Conservation (phyloP, 2,329 filamentous ascomycete species). For the Aspergillus piperis region DNA sequence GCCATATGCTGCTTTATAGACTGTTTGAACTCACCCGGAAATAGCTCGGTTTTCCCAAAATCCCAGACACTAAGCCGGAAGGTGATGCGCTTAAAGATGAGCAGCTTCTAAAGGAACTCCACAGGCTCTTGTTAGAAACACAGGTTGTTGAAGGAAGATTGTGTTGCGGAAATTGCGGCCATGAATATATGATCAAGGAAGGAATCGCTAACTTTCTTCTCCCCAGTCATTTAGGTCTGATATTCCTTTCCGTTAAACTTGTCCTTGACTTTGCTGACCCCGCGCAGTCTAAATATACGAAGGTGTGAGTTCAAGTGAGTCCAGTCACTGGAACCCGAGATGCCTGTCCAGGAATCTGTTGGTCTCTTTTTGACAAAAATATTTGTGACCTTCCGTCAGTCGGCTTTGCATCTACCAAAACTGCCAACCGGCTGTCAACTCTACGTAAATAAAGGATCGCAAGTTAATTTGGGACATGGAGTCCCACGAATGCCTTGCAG, state of each 20-base stretch:
- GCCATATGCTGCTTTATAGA: background rate
- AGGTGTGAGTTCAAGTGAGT: background rate
- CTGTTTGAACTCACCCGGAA: constrained; percentile 10
- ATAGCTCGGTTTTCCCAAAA: constrained; percentile 77
- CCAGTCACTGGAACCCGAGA: background rate
- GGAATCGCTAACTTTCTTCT: constrained; percentile 95
- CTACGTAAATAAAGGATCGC: background rate
- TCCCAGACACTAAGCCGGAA: constrained; percentile 66
- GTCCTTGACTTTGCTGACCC: background rate
- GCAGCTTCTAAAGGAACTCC: constrained; percentile 73
- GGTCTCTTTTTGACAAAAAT: background rate
- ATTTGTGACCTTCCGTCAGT: background rate
- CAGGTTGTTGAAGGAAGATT: constrained; percentile 85
- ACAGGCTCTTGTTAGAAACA: constrained; percentile 83
- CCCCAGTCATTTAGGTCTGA: constrained; percentile 76
- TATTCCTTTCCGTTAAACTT: background rate
- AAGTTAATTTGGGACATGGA: background rate
- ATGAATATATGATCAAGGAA: constrained; percentile 92
- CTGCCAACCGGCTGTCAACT: background rate
- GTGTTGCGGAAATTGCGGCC: constrained; percentile 85
- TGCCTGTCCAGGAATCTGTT: background rate
- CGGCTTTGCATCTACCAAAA: background rate
- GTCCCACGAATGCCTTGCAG: too few relatives aligned
- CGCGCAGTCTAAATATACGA: background rate
- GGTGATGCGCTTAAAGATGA: constrained; percentile 66